These are phyloP conservation scores for Madurella mycetomatis DNA, from an alignment of 2,329 filamentous ascomycete genomes.

Conservation along the genomic window DNA sequence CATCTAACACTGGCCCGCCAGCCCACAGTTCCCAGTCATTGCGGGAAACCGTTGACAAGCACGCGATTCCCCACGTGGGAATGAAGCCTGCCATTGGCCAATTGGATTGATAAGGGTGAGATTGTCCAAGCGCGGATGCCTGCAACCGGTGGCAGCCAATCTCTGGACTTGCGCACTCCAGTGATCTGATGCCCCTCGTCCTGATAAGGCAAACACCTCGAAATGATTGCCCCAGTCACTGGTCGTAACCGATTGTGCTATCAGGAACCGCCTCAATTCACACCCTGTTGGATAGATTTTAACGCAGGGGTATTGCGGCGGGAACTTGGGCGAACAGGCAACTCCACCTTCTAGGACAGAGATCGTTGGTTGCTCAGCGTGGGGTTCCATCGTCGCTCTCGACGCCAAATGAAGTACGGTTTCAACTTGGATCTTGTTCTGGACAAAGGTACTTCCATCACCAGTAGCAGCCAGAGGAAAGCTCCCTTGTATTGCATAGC, in stretches of 20 bases:
- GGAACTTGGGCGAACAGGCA: neutral
- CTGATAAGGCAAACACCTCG: neutral
- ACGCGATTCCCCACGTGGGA: conserved; percentile 14
- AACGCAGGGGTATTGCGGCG: neutral
- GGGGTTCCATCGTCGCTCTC: neutral
- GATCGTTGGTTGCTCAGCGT: neutral
- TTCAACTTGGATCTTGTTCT: too few species aligned
- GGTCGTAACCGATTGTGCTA: neutral
- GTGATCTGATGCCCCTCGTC: neutral
- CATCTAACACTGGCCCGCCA: too few species aligned
- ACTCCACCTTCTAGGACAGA: neutral
- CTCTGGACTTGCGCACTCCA: neutral
- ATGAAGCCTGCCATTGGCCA: conserved; percentile 7
- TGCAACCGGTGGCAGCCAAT: neutral
- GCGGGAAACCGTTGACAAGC: conserved; percentile 8
- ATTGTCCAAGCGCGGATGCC: neutral
- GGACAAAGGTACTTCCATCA: too few species aligned
- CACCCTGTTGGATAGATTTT: neutral
- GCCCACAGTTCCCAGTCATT: too few species aligned
- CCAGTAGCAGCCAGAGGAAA: too few species aligned
- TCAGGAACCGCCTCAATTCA: neutral
- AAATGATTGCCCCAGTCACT: too few species aligned
- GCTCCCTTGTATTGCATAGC: too few species aligned
- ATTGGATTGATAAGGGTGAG: conserved; percentile 3
- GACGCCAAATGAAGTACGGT: too few species aligned